Evolutionary conservation across 345 rosid species (phyloP).

Genomic region (Barbarea vulgaris): DNA sequence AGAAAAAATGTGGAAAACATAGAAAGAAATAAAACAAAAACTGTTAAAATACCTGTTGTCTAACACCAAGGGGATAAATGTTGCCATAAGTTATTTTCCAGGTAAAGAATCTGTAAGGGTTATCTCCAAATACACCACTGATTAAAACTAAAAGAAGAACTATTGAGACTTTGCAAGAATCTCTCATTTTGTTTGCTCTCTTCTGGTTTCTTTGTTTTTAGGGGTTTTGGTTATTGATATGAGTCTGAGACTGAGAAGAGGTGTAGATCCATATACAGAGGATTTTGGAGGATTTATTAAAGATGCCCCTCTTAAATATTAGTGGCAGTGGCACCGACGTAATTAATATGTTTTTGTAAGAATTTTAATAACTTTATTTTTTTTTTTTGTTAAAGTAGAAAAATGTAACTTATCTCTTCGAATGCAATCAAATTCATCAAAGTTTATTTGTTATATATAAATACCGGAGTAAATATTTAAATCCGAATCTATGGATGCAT

Average conservation of each 20-base stretch:
- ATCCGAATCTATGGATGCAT: background rate
- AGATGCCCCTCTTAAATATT: conserved; percentile 35
- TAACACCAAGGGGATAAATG: conserved; percentile 91
- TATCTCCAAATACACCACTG: conserved; percentile 63
- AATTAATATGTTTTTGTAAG: conserved; percentile 4
- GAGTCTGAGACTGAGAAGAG: conserved; percentile 26
- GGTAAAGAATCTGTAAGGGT: conserved; percentile 75
- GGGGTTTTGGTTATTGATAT: conserved; percentile 9
- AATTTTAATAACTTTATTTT: background rate
- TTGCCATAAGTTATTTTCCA: conserved; percentile 93
- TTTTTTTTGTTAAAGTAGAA: no score
- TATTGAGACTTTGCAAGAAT: conserved; percentile 43
- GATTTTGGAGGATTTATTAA: conserved; percentile 27
- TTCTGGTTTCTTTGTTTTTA: background rate
- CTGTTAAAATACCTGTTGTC: conserved; percentile 61
- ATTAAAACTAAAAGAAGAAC: conserved; percentile 49
- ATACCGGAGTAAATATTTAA: background rate
- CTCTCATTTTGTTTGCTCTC: conserved; percentile 44
- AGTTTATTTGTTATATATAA: background rate
- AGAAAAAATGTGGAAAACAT: background rate
- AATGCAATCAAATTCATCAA: background rate
- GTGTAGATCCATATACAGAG: conserved; percentile 40
- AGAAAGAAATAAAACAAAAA: background rate
- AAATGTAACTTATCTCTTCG: conserved; percentile 6
- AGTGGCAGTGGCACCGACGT: conserved; percentile 41